A percentile compares a stretch with the other conserved stretches of the same genome.
phyloP scores from a whole-genome alignment of 768 basidiomycete species.

The Cystofilobasidium ferigula region DNA sequence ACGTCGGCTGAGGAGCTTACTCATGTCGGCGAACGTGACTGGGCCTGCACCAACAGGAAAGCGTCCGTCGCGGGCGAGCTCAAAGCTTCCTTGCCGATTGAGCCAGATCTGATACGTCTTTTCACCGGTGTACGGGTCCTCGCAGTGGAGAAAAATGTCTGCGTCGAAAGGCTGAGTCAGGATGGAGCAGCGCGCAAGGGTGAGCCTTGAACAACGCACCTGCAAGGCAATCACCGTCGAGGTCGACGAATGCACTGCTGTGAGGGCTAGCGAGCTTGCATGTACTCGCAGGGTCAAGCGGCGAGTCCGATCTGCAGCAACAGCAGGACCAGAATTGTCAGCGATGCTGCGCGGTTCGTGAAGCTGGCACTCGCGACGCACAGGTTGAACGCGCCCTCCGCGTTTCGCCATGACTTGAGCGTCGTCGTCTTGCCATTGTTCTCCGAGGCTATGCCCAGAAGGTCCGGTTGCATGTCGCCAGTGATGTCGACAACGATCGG shows the following conservation, averaged over 20 bases:
- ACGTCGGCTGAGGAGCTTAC: no score
- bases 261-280: conserved; percentile 81
- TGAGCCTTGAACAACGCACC: conserved; percentile 43
- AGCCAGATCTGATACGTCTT: conserved; percentile 81
- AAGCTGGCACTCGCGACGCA: conserved; percentile 38
- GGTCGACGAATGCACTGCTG: conserved; percentile 84
- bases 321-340: background rate
- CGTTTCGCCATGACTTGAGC: conserved; percentile 68
- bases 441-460: conserved; percentile 55
- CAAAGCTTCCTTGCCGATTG: conserved; percentile 52
- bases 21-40: conserved; percentile 81
- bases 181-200: background rate
- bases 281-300: conserved; percentile 39
- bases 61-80: conserved; percentile 53
- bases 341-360: no score
- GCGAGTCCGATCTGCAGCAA: conserved; percentile 19
- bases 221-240: conserved; percentile 91
- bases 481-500: conserved; percentile 77
- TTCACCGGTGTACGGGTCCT: conserved; percentile 43
- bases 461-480: conserved; percentile 79
- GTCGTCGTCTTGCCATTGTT: conserved; percentile 37
- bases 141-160: conserved; percentile 86
- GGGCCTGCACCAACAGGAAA: conserved; percentile 67
- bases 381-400: conserved; percentile 63
- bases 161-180: background rate